Percentiles rank a stretch among this genome's conserved stretches.
Evolutionary conservation across 768 basidiomycete genomes (phyloP).

Genomic region (Artomyces pyxidatus): DNA sequence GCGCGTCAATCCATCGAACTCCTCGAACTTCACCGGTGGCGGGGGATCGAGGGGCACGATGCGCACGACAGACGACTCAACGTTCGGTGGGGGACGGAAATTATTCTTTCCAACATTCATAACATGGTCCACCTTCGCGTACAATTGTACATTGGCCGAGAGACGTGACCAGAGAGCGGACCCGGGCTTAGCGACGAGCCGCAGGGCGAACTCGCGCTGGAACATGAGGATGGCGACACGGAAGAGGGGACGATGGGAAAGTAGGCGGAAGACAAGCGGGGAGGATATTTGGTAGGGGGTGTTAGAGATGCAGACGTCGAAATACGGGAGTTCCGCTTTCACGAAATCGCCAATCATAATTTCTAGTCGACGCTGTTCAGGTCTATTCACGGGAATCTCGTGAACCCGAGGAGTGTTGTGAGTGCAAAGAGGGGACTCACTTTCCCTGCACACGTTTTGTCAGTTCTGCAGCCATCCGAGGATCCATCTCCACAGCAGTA

Average conservation of each 20-base stretch:
- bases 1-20: constrained; percentile 92
- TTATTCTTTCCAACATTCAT: constrained; percentile 97
- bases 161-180: constrained; percentile 88
- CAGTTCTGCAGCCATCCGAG: constrained; percentile 96
- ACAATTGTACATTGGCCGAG: constrained; percentile 95
- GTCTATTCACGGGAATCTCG: constrained; percentile 37
- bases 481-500: constrained; percentile 95
- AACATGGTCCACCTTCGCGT: constrained; percentile 91
- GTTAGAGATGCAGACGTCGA: constrained; percentile 98
- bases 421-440: constrained; percentile 43
- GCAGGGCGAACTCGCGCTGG: constrained; percentile 95
- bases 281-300: constrained; percentile 99
- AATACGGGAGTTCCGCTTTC: constrained; percentile 96
- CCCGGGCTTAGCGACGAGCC: constrained; percentile 80
- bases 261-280: constrained; percentile 90
- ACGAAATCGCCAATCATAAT: constrained; percentile 97
- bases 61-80: constrained; percentile 89
- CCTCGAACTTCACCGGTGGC: constrained; percentile 91
- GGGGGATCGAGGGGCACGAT: constrained; percentile 91
- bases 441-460: constrained; percentile 97
- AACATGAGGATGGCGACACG: constrained; percentile 98
- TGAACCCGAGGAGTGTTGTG: background rate
- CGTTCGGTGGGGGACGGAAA: constrained; percentile 92
- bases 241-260: constrained; percentile 92
- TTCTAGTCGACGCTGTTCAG: constrained; percentile 91